Conservation (phyloP, 1,284 basidiomycete species). For the Fomes fomentarius region DNA sequence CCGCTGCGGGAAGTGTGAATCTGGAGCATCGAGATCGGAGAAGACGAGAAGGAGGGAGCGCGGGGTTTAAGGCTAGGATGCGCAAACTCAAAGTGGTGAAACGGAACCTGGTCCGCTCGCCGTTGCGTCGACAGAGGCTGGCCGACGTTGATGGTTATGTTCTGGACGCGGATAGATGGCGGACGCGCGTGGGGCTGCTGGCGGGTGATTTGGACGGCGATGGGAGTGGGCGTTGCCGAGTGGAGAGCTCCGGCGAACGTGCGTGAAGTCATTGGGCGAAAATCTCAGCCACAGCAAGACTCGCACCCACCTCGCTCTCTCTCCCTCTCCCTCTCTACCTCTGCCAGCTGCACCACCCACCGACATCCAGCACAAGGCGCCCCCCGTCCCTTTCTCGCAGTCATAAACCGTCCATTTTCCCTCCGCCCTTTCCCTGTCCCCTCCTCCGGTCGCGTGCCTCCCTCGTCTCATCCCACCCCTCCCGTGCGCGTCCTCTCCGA, state of each 20-base stretch:
- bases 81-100: conserved; percentile 6
- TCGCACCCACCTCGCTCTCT: not conserved
- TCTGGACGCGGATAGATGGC: not conserved
- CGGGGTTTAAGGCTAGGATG: conserved; percentile 6
- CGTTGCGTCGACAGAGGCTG: not conserved
- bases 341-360: not conserved
- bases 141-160: not conserved
- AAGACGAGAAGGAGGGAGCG: conserved; percentile 19
- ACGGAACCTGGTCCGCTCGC: not conserved
- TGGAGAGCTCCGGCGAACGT: conserved; percentile 41
- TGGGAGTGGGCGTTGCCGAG: conserved; percentile 9
- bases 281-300: not conserved
- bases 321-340: not conserved
- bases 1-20: conserved; percentile 9
- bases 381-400: conserved; percentile 9
- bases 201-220: conserved; percentile 3
- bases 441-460: conserved; percentile 32
- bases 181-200: conserved; percentile 4
- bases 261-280: conserved; percentile 40
- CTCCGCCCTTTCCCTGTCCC: conserved; percentile 5
- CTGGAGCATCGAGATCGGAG: conserved; percentile 11
- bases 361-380: conserved; percentile 10
- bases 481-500: not conserved
- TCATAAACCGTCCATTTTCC: conserved; percentile 25
- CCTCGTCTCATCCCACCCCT: not conserved